A percentile compares a stretch with the other conserved stretches of the same genome.
phyloP scores from a whole-genome alignment of 768 basidiomycete genomes.

The Lactarius trivialis region DNA sequence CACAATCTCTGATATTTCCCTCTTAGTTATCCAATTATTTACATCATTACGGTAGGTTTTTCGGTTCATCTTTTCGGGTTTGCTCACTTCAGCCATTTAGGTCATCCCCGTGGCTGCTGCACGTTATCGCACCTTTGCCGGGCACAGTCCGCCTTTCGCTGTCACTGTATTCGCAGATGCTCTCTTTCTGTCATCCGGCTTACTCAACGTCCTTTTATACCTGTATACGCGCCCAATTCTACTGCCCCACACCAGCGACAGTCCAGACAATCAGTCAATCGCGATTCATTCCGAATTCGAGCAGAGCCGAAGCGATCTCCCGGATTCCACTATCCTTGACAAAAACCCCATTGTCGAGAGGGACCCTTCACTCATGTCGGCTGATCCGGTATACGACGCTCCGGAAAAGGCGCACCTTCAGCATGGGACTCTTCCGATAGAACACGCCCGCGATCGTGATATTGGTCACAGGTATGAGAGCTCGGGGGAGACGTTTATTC shows the following conservation, averaged over 20 bases:
- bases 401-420: background rate
- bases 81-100: constrained; percentile 9
- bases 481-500: background rate
- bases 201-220: constrained; percentile 40
- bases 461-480: background rate
- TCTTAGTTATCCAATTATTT: constrained; percentile 42
- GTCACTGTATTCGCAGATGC: constrained; percentile 36
- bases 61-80: background rate
- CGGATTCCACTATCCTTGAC: background rate
- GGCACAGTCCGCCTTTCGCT: constrained; percentile 29
- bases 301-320: background rate
- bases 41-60: constrained; percentile 32
- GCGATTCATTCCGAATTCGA: background rate
- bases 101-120: constrained; percentile 38
- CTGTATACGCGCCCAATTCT: constrained; percentile 36
- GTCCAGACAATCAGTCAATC: background rate
- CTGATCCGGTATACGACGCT: background rate
- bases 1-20: constrained; percentile 2
- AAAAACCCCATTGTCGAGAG: background rate
- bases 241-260: constrained; percentile 26
- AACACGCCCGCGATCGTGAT: background rate
- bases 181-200: constrained; percentile 39
- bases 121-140: constrained; percentile 35
- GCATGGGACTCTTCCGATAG: background rate
- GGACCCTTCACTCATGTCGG: background rate